Evolutionary conservation across 345 rosid species (phyloP).

Genomic region (Adansonia digitata): DNA sequence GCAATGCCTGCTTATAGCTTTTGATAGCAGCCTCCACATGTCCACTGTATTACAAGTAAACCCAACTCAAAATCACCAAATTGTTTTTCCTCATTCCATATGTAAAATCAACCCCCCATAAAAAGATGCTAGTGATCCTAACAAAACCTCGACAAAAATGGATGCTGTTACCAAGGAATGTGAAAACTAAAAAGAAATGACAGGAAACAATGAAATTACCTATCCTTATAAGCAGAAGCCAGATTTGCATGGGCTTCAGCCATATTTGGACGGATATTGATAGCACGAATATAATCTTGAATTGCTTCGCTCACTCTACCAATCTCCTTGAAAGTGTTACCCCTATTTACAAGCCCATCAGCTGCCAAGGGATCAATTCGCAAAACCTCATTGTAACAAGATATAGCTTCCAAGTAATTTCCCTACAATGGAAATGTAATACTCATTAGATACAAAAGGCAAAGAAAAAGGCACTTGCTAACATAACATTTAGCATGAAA

Average conservation of each 20-base stretch:
- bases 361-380: conserved; percentile 97
- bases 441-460: background rate
- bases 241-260: conserved; percentile 99
- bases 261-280: conserved; percentile 80
- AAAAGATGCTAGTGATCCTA: background rate
- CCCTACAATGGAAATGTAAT: conserved; percentile 45
- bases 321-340: conserved; percentile 93
- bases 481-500: background rate
- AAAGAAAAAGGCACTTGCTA: background rate
- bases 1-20: conserved; percentile 86
- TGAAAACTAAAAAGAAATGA: background rate
- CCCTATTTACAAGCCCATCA: conserved; percentile 96
- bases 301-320: conserved; percentile 98
- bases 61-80: background rate
- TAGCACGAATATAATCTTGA: conserved; percentile 85
- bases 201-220: conserved; percentile 36
- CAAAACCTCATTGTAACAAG: conserved; percentile 96
- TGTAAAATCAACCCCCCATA: background rate
- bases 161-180: background rate
- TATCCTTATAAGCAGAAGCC: conserved; percentile 98
- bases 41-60: conserved; percentile 45
- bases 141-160: background rate
- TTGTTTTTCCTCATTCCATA: background rate
- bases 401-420: conserved; percentile 85
- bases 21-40: conserved; percentile 92